Evolutionary conservation across 768 basidiomycete genomes (phyloP).

Genomic region (Xerocomellus chrysenteron): DNA sequence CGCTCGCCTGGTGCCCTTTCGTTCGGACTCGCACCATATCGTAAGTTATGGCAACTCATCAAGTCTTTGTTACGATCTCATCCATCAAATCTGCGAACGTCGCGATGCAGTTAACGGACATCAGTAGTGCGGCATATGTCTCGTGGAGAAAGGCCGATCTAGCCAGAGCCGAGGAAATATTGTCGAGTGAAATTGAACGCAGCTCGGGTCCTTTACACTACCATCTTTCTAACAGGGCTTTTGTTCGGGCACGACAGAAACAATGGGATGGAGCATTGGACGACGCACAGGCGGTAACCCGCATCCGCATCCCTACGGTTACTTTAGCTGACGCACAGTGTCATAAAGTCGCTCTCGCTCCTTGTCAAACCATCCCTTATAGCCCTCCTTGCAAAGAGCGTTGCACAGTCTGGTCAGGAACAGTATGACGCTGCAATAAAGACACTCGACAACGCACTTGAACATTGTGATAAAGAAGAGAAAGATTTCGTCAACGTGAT

Average conservation of each 20-base stretch:
- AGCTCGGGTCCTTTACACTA: not conserved
- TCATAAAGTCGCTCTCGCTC: constrained; percentile 15
- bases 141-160: constrained; percentile 10
- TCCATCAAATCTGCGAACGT: not conserved
- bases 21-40: not conserved
- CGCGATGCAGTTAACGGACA: constrained; percentile 8
- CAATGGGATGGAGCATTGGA: constrained; percentile 13
- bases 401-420: not conserved
- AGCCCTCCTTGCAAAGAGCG: constrained; percentile 7
- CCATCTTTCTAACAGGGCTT: constrained; percentile 13
- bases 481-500: constrained; percentile 6
- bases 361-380: constrained; percentile 1
- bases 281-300: constrained; percentile 12
- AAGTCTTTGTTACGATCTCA: not conserved
- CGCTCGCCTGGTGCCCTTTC: not conserved
- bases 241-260: constrained; percentile 8
- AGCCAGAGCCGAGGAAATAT: constrained; percentile 6
- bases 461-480: not conserved
- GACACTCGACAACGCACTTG: not conserved
- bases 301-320: not conserved
- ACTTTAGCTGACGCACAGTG: not conserved
- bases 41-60: constrained; percentile 2
- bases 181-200: constrained; percentile 17
- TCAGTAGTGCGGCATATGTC: constrained; percentile 9
- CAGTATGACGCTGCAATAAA: not conserved